Conservation (phyloP, 2,329 filamentous ascomycete species). For the Zarea fungicola region DNA sequence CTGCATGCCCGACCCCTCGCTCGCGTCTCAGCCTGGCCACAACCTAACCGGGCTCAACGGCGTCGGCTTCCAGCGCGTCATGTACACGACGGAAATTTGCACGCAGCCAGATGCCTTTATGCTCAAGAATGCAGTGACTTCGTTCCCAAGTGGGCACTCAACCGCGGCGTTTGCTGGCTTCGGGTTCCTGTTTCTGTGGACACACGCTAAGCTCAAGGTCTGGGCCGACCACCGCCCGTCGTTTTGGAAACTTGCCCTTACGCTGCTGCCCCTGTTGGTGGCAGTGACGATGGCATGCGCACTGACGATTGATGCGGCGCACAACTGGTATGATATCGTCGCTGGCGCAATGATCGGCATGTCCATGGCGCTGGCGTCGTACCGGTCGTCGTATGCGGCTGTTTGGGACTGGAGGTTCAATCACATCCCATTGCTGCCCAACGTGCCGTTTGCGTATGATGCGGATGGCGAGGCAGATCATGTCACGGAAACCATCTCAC, state of each 20-base stretch:
- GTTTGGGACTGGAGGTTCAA: slow-evolving; percentile 66
- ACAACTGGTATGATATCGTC: slow-evolving; percentile 66
- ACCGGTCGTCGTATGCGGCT: slow-evolving; percentile 61
- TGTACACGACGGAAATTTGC: slow-evolving; percentile 61
- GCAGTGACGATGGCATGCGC: slow-evolving; percentile 56
- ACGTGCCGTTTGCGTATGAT: slow-evolving; percentile 27
- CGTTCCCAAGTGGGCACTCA: slow-evolving; percentile 64
- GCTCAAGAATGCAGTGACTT: slow-evolving; percentile 58
- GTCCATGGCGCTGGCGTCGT: slow-evolving; percentile 55
- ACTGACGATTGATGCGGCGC: slow-evolving; percentile 59
- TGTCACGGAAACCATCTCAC: slow-evolving; percentile 11
- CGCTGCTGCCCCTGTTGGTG: slow-evolving; percentile 54
- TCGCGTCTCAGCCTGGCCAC: slow-evolving; percentile 30
- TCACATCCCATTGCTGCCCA: slow-evolving; percentile 56
- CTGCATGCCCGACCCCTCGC: slow-evolving; percentile 53
- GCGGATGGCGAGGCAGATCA: slow-evolving; percentile 7
- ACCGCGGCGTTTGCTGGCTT: slow-evolving; percentile 60
- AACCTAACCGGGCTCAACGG: slow-evolving; percentile 35
- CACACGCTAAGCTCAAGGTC: slow-evolving; percentile 68
- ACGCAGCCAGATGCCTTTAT: slow-evolving; percentile 45
- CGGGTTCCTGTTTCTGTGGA: slow-evolving; percentile 60
- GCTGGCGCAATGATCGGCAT: slow-evolving; percentile 60
- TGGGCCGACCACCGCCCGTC: slow-evolving; percentile 61
- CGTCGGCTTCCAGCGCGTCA: slow-evolving; percentile 52
- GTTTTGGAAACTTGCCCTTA: slow-evolving; percentile 60